Conservation (phyloP, 352 stramenopile genomes). For the Globisporangium alternatum region DNA sequence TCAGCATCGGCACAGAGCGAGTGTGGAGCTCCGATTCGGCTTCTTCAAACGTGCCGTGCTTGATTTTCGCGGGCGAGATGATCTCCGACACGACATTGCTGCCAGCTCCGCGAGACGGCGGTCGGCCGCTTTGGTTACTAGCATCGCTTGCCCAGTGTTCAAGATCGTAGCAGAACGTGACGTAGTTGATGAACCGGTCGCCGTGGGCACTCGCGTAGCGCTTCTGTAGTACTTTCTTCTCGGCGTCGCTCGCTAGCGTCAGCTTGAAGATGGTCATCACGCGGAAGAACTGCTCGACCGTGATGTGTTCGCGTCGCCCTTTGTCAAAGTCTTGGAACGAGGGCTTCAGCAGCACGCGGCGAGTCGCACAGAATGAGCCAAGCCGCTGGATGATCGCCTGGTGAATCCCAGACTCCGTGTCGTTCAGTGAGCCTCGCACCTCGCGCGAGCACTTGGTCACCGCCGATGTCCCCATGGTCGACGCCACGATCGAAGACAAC, state of each 20-base stretch:
- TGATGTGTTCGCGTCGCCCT: conserved; percentile 69
- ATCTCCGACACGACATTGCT: conserved; percentile 50
- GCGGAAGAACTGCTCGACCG: conserved; percentile 77
- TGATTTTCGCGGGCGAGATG: conserved; percentile 45
- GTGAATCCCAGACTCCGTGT: conserved; percentile 41
- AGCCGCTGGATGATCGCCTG: conserved; percentile 62
- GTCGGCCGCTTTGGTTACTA: conserved; percentile 33
- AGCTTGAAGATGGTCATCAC: conserved; percentile 82
- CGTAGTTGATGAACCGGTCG: conserved; percentile 80
- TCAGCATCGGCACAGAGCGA: conserved; percentile 62
- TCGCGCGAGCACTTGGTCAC: conserved; percentile 56
- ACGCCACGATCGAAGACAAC: conserved; percentile 35
- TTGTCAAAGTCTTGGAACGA: conserved; percentile 85
- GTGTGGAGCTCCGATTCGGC: conserved; percentile 25
- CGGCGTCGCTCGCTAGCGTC: conserved; percentile 38
- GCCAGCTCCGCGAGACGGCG: conserved; percentile 35
- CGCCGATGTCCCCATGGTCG: conserved; percentile 21
- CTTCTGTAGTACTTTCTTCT: conserved; percentile 58
- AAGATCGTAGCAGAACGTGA: conserved; percentile 80
- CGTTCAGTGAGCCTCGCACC: conserved; percentile 49
- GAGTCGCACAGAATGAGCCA: conserved; percentile 48
- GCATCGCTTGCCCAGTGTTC: conserved; percentile 41
- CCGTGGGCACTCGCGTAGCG: conserved; percentile 69
- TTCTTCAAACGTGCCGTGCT: conserved; percentile 36
- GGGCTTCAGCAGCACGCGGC: conserved; percentile 72